These are phyloP conservation scores for Chenopodium album DNA, from an alignment of 148 eudicot species.

Conservation along the genomic window DNA sequence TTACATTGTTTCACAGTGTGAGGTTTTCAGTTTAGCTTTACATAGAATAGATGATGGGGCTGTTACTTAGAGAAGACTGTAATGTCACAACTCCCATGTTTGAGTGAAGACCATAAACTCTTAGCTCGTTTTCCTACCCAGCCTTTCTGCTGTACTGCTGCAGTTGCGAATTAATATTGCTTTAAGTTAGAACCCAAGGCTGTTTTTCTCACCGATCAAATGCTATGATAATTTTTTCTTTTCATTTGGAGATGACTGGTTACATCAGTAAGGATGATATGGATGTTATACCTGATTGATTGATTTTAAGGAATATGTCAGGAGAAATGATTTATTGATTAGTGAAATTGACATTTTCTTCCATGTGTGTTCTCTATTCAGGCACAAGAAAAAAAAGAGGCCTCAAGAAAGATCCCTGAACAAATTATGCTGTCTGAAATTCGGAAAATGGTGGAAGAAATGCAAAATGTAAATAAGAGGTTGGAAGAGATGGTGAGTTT, in stretches of 20 bases:
- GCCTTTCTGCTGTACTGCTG: too few species aligned
- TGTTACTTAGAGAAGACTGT: not conserved
- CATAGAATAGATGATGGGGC: not conserved
- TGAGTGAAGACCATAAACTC: too few species aligned
- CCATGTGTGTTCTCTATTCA: constrained; percentile 28
- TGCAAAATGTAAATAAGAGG: constrained; percentile 80
- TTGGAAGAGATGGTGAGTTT: constrained; percentile 77
- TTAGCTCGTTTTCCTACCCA: too few species aligned
- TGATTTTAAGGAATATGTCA: not conserved
- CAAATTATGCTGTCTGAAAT: constrained; percentile 86
- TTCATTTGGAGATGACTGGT: not conserved
- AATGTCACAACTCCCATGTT: not conserved
- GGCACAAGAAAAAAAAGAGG: constrained; percentile 68
- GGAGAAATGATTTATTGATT: not conserved
- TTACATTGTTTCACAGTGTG: not conserved
- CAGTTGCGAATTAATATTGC: too few species aligned
- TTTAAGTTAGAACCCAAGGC: not conserved
- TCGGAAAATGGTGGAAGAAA: constrained; percentile 88
- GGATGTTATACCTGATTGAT: not conserved
- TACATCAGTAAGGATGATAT: not conserved
- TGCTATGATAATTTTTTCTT: not conserved
- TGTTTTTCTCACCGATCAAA: not conserved
- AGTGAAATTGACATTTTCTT: constrained; percentile 2
- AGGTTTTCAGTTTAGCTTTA: not conserved
- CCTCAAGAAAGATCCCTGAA: constrained; percentile 70